phyloP scores from a whole-genome alignment of 495 filamentous ascomycete genomes.

The Trichoderma asperelloides region DNA sequence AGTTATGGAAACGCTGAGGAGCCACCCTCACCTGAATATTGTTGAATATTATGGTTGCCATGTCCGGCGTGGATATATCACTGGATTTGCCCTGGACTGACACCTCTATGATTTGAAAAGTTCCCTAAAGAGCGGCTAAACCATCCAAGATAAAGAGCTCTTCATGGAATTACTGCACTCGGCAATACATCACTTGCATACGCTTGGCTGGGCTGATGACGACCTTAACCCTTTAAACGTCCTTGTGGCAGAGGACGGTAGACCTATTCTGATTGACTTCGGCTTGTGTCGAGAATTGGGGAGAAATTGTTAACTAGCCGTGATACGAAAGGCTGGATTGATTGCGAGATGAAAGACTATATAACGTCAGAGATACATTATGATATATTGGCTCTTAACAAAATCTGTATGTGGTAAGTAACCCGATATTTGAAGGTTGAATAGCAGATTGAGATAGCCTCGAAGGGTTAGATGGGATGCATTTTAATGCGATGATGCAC shows the following conservation, averaged over 20 bases:
- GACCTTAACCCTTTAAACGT: conserved; percentile 32
- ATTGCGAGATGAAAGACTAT: conserved; percentile 22
- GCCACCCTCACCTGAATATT: conserved; percentile 29
- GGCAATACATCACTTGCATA: conserved; percentile 25
- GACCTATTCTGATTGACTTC: conserved; percentile 30
- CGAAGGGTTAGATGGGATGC: no score
- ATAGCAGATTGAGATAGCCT: not conserved
- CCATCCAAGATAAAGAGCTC: conserved; percentile 15
- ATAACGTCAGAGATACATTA: conserved; percentile 22
- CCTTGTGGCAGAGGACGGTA: conserved; percentile 21
- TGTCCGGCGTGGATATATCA: conserved; percentile 25
- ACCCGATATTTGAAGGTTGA: conserved; percentile 14
- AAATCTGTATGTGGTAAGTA: conserved; percentile 20
- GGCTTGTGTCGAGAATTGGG: conserved; percentile 14
- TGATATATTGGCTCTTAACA: conserved; percentile 22
- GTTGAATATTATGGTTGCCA: conserved; percentile 28
- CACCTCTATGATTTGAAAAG: conserved; percentile 19
- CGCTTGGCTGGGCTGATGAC: conserved; percentile 32
- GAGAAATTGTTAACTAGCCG: conserved; percentile 17
- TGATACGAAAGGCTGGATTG: conserved; percentile 25
- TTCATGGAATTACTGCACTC: conserved; percentile 27
- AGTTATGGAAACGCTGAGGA: conserved; percentile 15
- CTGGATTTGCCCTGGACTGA: conserved; percentile 30
- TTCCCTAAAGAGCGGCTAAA: conserved; percentile 13
- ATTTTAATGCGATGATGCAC: no score